Evolutionary conservation across 805 yeast genomes (phyloP).

Genomic region (Cyberlindnera xylosilytica): DNA sequence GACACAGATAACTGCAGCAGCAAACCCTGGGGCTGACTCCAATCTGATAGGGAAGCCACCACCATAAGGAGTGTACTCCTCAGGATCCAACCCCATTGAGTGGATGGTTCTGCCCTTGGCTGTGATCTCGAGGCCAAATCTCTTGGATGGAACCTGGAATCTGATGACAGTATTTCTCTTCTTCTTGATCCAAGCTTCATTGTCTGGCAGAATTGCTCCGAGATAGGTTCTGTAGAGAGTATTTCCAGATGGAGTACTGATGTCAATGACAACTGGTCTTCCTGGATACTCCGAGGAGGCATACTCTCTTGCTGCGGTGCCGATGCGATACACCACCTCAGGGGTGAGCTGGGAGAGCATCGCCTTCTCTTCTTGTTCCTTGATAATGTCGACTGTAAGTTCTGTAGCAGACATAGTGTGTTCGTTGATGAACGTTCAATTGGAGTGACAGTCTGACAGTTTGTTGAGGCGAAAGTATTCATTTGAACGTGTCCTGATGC

Average conservation of each 20-base stretch:
- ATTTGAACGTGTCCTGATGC: too few relatives aligned
- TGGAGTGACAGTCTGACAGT: too few relatives aligned
- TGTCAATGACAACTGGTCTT: constrained; percentile 40
- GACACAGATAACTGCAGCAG: constrained; percentile 48
- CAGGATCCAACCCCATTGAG: constrained; percentile 37
- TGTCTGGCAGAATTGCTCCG: constrained; percentile 38
- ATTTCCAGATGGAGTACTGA: constrained; percentile 44
- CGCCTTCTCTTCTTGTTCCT: constrained; percentile 6
- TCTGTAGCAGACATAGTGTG: too few relatives aligned
- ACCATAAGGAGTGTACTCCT: constrained; percentile 51
- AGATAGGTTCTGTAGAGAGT: constrained; percentile 41
- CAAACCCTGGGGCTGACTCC: constrained; percentile 24
- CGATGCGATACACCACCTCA: constrained; percentile 42
- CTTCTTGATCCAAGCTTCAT: constrained; percentile 51
- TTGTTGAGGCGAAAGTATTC: too few relatives aligned
- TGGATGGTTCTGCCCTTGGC: constrained; percentile 36
- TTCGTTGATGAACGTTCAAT: too few relatives aligned
- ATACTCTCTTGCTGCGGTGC: constrained; percentile 36
- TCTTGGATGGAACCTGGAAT: constrained; percentile 46
- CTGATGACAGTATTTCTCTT: constrained; percentile 47
- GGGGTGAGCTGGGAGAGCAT: constrained; percentile 5
- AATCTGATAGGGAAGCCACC: constrained; percentile 52
- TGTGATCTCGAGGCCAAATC: constrained; percentile 42
- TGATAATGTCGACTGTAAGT: too few relatives aligned
- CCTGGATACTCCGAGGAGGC: constrained; percentile 31